These are phyloP conservation scores for Dissophora globulifera DNA, from an alignment of 192 early-diverging fungal species.

Conservation along the genomic window DNA sequence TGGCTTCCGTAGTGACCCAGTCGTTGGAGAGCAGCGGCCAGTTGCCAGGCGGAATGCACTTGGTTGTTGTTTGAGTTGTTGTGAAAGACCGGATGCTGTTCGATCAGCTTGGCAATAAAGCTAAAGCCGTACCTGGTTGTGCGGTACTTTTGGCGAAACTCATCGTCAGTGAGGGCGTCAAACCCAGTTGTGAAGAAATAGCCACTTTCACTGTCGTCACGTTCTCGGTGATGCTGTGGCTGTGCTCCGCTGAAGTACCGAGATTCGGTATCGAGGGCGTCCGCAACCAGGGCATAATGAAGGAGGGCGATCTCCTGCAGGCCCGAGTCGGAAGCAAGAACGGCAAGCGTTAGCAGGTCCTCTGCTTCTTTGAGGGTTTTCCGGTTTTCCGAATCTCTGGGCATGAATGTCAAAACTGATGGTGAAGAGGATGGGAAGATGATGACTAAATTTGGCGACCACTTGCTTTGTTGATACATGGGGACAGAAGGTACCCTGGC, in stretches of 20 bases:
- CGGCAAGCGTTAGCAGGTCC: neutral
- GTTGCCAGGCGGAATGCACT: conserved; percentile 7
- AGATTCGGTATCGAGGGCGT: no score
- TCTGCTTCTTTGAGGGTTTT: conserved; percentile 1
- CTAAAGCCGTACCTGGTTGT: conserved; percentile 14
- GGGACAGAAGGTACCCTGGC: neutral
- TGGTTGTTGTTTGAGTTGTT: conserved; percentile 6
- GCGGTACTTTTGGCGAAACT: conserved; percentile 19
- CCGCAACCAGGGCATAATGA: neutral
- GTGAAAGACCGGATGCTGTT: conserved; percentile 6
- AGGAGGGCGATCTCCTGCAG: neutral
- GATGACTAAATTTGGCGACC: neutral
- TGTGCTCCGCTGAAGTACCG: neutral
- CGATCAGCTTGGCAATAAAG: conserved; percentile 1
- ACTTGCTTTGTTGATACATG: no score
- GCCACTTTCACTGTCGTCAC: neutral
- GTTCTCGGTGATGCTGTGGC: neutral
- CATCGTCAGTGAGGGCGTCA: neutral
- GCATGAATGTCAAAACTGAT: neutral
- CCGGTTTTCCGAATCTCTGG: neutral
- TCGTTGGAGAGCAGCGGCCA: conserved; percentile 11
- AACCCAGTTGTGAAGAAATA: neutral
- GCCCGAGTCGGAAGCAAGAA: conserved; percentile 1
- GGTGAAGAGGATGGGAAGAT: neutral
- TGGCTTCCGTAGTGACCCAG: conserved; percentile 8